Evolutionary conservation across 1,284 basidiomycete species (phyloP).

Genomic region (Ceratobasidium sp.): DNA sequence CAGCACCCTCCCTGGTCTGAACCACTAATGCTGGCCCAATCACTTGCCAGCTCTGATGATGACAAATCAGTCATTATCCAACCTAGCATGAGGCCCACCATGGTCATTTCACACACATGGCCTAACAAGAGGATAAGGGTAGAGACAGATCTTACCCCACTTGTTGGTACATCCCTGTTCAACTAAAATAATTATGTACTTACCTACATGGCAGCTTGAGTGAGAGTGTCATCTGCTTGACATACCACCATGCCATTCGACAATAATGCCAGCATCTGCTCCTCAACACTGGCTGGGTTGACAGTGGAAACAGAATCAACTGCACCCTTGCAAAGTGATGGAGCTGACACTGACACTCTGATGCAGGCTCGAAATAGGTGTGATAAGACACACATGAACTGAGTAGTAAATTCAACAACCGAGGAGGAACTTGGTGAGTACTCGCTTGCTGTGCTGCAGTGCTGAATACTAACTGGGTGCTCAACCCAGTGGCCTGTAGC

Average conservation of each 20-base stretch:
- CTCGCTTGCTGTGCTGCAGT: too few species aligned
- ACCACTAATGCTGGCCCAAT: background rate
- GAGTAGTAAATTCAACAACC: background rate
- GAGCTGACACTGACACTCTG: background rate
- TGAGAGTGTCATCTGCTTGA: background rate
- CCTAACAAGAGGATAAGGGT: background rate
- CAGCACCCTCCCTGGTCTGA: background rate
- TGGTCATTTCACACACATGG: background rate
- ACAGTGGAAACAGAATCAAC: background rate
- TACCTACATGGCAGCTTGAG: background rate
- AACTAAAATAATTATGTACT: background rate
- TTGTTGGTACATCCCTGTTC: background rate
- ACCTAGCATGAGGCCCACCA: too few species aligned
- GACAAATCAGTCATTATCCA: too few species aligned
- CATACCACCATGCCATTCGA: background rate
- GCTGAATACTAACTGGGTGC: background rate
- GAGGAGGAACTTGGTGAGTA: too few species aligned
- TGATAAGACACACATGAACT: background rate
- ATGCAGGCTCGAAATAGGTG: background rate
- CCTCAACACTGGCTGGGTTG: background rate
- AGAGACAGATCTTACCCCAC: background rate
- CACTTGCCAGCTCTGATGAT: background rate
- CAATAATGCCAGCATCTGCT: background rate
- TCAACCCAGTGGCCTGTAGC: background rate
- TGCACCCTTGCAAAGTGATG: background rate